These are phyloP conservation scores for Sicyos baderoa DNA, from an alignment of 306 rosid species.

Conservation along the genomic window DNA sequence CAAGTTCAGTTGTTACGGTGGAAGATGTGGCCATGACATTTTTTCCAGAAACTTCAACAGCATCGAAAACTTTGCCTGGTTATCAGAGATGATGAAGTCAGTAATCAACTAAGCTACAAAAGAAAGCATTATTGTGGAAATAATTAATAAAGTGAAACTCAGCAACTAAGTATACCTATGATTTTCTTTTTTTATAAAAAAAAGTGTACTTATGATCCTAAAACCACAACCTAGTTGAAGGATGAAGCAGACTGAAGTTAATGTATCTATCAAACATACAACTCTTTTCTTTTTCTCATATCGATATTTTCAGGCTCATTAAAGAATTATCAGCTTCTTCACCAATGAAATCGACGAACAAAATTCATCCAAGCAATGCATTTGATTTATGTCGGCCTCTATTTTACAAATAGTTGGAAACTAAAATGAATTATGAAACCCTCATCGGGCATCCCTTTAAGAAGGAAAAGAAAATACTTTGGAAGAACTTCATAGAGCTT, in stretches of 20 bases:
- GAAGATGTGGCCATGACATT: slow-evolving; percentile 85
- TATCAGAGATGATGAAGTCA: slow-evolving; percentile 19
- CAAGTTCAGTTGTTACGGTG: slow-evolving; percentile 79
- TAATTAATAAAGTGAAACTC: too few relatives aligned
- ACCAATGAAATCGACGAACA: not conserved
- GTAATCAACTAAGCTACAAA: slow-evolving; percentile 7
- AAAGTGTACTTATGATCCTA: not conserved
- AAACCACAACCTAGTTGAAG: not conserved
- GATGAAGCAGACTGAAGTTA: not conserved
- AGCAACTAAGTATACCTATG: too few relatives aligned
- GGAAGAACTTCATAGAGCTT: too few relatives aligned
- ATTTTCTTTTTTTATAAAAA: too few relatives aligned
- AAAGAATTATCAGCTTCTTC: not conserved
- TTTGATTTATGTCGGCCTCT: not conserved
- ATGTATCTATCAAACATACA: not conserved
- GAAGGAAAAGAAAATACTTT: too few relatives aligned
- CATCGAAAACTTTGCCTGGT: slow-evolving; percentile 78
- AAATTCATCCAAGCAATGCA: not conserved
- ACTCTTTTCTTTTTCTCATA: not conserved
- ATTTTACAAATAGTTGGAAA: not conserved
- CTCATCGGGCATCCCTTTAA: too few relatives aligned
- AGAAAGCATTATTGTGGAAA: slow-evolving; percentile 4
- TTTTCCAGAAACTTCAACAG: slow-evolving; percentile 86
- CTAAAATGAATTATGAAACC: not conserved
- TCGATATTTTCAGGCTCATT: not conserved